Conservation (phyloP, 441 rosid genomes). For the Rhodomyrtus psidioides region DNA sequence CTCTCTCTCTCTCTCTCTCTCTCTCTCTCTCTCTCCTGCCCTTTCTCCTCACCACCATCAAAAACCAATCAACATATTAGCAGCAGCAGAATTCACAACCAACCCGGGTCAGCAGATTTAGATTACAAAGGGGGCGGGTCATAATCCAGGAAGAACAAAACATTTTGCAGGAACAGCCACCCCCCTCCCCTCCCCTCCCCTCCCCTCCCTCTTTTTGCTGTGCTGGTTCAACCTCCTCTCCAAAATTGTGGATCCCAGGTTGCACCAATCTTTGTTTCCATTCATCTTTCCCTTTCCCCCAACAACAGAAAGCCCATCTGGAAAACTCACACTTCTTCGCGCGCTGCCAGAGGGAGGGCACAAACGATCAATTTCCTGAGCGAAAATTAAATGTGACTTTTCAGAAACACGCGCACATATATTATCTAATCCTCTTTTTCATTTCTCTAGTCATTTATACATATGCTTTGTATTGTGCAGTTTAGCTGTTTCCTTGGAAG, state of each 20-base stretch:
- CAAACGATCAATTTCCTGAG: neutral
- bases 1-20: neutral
- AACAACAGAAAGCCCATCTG: neutral
- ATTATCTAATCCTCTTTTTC: neutral
- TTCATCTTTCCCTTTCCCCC: neutral
- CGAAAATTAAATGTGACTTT: neutral
- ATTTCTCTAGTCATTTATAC: neutral
- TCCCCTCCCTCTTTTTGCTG: no score
- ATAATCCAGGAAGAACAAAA: neutral
- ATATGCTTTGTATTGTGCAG: neutral
- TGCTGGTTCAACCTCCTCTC: neutral
- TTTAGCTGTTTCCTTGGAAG: neutral
- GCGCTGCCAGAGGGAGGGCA: slow-evolving; percentile 5
- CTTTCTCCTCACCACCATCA: neutral
- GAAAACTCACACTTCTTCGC: slow-evolving; percentile 1
- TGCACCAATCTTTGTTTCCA: neutral
- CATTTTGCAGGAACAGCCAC: neutral
- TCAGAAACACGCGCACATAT: no score
- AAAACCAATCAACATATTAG: neutral
- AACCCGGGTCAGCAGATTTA: neutral
- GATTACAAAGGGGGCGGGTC: neutral
- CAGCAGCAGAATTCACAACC: neutral
- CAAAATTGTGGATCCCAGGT: neutral
- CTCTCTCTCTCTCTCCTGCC: neutral
- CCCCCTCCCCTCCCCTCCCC: no score